Evolutionary conservation across 148 eudicot species (phyloP), one percentile per base, ranked within the genome.

Genomic region (Tetragonia tetragonoides): DNA sequence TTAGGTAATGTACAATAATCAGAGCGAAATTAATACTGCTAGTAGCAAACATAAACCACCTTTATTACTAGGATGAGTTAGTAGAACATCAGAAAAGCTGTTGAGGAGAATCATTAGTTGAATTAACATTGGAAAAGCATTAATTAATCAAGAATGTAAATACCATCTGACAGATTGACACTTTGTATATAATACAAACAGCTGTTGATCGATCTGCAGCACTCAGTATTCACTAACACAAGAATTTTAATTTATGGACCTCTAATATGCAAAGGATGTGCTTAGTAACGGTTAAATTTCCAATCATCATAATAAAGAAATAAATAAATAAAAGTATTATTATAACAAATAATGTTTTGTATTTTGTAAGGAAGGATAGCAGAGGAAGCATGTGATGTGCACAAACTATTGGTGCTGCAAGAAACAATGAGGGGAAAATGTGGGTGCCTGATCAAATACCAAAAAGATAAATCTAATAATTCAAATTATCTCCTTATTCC

Each of bases 181-280:
- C 21, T 3, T 39, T 39, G 39, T 68, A 16, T 20, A 68, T 41
- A 39, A n/a, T 20, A 23, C 42, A n/a, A 40, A 2, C 54, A 68
- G 72, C 49, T 68, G 72, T 24, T n/a, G 72, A 68, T 44, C 47
- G 34, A 28, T 68, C 72, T 68, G 37, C 54, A 68, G 44, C 51
- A 68, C 14, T 10, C 54, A 68, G 44, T 28, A 68, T 14, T 10
- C 16, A 68, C 54, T 34, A 68, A 20, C 72, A 68, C 23, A n/a
- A 44, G 15, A 44, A 68, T 49, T 42, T 68, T 10, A 42, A 68
- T 8, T 68, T 68, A 42, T 42, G 54, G 72, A 37, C 17, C 51
- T 21, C 47, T 41, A 20, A 40, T 44, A 68, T 68, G 16, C 34
- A 42, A 42, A 46, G 72, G 42, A 68, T n/a, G 72, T 68, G 54